Percentiles rank a stretch among this genome's conserved stretches.
Conservation (phyloP, 2,329 filamentous ascomycete genomes). For the Nemania diffusa region DNA sequence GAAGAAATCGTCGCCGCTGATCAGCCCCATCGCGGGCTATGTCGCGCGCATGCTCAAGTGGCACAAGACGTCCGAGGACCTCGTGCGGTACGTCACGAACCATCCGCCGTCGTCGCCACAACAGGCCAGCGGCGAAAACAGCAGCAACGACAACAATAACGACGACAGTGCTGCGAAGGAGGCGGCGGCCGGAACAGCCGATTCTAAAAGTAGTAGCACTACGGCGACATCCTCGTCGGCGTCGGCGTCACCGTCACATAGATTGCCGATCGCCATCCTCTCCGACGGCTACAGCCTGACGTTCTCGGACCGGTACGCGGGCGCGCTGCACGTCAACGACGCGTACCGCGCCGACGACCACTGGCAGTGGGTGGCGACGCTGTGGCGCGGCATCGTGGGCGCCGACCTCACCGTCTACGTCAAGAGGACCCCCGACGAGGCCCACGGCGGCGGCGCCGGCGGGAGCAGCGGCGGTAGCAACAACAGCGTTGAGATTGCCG, state of each 20-base stretch:
- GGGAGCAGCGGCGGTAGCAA: neutral
- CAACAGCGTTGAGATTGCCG: constrained; percentile 63
- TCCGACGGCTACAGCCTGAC: constrained; percentile 83
- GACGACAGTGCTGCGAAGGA: neutral
- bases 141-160: neutral
- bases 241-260: constrained; percentile 20
- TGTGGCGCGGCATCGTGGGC: constrained; percentile 88
- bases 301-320: constrained; percentile 79
- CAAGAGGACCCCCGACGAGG: constrained; percentile 47
- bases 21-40: constrained; percentile 66
- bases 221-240: too few relatives aligned
- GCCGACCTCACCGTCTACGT: constrained; percentile 83
- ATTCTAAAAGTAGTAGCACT: constrained; percentile 6
- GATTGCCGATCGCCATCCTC: constrained; percentile 77
- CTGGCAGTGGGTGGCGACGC: constrained; percentile 96
- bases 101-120: constrained; percentile 23
- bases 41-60: constrained; percentile 75
- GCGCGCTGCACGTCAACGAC: constrained; percentile 78
- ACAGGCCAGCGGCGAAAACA: neutral
- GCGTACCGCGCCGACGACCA: constrained; percentile 85
- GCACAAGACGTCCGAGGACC: constrained; percentile 79
- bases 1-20: constrained; percentile 40
- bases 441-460: constrained; percentile 25
- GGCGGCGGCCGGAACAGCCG: neutral
- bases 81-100: constrained; percentile 64